Evolutionary conservation across 768 basidiomycete genomes (phyloP).

Genomic region (Ramaria sp.): DNA sequence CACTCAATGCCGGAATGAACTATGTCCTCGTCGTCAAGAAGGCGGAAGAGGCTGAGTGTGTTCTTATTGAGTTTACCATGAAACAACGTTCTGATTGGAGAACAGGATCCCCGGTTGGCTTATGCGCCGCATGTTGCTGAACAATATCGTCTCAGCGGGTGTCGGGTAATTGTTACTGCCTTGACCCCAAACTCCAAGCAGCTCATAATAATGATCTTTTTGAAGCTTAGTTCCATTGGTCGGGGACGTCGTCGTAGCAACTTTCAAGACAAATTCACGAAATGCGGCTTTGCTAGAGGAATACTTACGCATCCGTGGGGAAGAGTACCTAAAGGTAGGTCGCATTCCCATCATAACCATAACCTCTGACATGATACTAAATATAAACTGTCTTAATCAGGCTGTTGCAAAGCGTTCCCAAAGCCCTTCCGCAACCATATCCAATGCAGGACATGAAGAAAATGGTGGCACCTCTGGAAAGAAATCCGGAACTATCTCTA

Average conservation of each 20-base stretch:
- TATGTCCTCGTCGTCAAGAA: conserved; percentile 71
- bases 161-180: conserved; percentile 32
- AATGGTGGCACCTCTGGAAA: conserved; percentile 18
- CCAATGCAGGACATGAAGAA: conserved; percentile 38
- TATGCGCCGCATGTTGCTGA: conserved; percentile 58
- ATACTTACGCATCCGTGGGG: conserved; percentile 67
- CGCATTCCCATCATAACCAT: too few relatives aligned
- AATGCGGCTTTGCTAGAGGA: conserved; percentile 84
- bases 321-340: conserved; percentile 51
- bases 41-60: conserved; percentile 60
- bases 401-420: conserved; percentile 13
- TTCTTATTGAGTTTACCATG: neutral
- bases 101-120: conserved; percentile 49
- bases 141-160: conserved; percentile 58
- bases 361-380: too few relatives aligned
- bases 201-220: neutral
- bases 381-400: neutral
- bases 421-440: conserved; percentile 37
- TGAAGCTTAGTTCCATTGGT: conserved; percentile 44
- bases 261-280: conserved; percentile 80
- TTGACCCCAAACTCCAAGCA: neutral
- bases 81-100: neutral
- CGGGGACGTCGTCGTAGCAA: conserved; percentile 67
- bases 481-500: neutral
- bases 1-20: conserved; percentile 50